These are phyloP conservation scores for Camellia oleifera DNA, from an alignment of 179 eudicot species.

Conservation along the genomic window DNA sequence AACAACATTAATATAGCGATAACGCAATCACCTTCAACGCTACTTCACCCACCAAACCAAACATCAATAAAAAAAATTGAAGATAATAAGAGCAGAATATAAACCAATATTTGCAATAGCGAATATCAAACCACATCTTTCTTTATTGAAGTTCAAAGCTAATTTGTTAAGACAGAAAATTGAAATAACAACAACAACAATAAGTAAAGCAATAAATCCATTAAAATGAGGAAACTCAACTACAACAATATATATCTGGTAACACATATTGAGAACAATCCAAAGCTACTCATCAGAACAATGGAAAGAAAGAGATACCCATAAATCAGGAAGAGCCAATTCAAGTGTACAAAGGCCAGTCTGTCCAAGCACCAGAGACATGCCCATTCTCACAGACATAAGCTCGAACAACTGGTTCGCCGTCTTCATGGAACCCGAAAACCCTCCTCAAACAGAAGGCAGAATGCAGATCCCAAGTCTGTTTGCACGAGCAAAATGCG, in stretches of 20 bases:
- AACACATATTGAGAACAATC: background rate
- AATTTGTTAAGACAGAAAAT: background rate
- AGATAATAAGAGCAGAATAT: background rate
- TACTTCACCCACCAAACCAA: conserved; percentile 6
- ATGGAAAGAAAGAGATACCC: background rate
- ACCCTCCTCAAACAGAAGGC: conserved; percentile 88
- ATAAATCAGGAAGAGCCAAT: background rate
- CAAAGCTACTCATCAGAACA: background rate
- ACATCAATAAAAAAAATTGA: background rate
- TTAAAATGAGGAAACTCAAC: background rate
- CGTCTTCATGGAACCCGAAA: conserved; percentile 88
- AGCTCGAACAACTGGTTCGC: conserved; percentile 92
- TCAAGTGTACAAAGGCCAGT: conserved; percentile 67
- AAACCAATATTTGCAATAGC: background rate
- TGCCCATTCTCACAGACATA: conserved; percentile 95
- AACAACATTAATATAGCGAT: background rate
- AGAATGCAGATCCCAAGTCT: conserved; percentile 89
- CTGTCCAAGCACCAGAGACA: conserved; percentile 99
- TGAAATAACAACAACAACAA: background rate
- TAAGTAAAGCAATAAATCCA: background rate
- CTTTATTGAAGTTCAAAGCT: background rate
- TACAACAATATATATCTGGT: background rate
- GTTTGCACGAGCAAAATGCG: conserved; percentile 65
- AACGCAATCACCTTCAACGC: background rate
- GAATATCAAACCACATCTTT: background rate